Conservation (phyloP, 371 early-diverging fungal species). For the Modicella reniformis region DNA sequence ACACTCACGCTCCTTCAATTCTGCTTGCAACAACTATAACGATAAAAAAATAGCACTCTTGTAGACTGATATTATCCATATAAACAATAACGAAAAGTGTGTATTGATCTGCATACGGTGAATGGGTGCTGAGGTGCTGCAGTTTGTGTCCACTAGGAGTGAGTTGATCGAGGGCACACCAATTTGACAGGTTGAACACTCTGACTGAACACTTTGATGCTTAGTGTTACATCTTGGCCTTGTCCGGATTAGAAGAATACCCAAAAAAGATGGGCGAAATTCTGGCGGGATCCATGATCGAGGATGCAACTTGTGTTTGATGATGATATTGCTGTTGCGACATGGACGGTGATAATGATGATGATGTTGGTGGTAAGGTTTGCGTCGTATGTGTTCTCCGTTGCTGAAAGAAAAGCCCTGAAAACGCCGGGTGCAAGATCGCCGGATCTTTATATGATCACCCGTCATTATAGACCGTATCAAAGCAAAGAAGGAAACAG, state of each 20-base stretch:
- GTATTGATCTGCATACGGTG: too few relatives aligned
- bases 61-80: slow-evolving; percentile 6
- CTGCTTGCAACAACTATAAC: slow-evolving; percentile 1
- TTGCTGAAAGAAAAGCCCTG: slow-evolving; percentile 48
- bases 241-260: slow-evolving; percentile 32
- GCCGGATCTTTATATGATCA: slow-evolving; percentile 27
- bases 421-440: slow-evolving; percentile 43
- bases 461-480: too few relatives aligned
- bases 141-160: too few relatives aligned
- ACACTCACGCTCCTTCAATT: background rate
- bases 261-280: slow-evolving; percentile 49
- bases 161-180: background rate
- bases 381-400: slow-evolving; percentile 24
- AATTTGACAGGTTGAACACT: background rate
- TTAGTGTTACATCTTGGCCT: slow-evolving; percentile 36
- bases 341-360: background rate
- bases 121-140: too few relatives aligned
- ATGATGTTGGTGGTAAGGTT: background rate
- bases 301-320: background rate
- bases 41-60: background rate
- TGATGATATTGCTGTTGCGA: background rate
- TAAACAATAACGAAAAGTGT: background rate
- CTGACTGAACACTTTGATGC: background rate
- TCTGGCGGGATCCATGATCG: slow-evolving; percentile 32
- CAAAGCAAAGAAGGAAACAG: background rate